Base-by-base conservation (phyloP, 257 asterid genomes). In the Solanum pennellii region DNA sequence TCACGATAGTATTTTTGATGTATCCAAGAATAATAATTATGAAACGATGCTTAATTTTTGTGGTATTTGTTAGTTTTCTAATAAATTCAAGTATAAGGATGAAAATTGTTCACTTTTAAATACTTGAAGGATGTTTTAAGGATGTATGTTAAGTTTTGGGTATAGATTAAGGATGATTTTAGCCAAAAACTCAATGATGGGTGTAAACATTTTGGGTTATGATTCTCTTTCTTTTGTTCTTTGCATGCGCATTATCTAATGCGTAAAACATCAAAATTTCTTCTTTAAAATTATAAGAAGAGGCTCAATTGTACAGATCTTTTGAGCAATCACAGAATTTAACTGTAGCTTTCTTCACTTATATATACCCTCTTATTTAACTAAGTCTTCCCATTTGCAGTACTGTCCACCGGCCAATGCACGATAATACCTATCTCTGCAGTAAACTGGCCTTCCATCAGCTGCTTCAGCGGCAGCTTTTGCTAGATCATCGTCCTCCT, bases 371-470 rank as follows among this genome's bases (percentile, higher is more conserved):
- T 65, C 14, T 84, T 83, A 89, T 88, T 91, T 89, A 42, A 93
- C 91, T 23, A 94, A 90, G 86, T 95, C 98, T 88, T 94, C 96
- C 97, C 95, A 94, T 89, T 92, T 94, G 94, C 97, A 95, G 90
- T 94, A 94, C 25, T 94, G 98, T 21, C 97, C 98, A 20, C 97
- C 98, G 33, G 96, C 98, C 88, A 94, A 88, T 83, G 95, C 98
- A 27, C 95, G 95, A 89, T 94, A 94, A 87, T 89, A 94, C 93
- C 94, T 90, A 89, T 95, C 97, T 87, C 95, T 93, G 91, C 97
- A 94, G 92, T 95, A 93, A 79, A 94, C 97, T 71, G 96, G 96
- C 90, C 97, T 94, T 92, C 97, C 98, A 89, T 93, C 94, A 37
- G 95, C 98, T 14, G 95, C 96, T 89, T 91, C 92, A 18, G 88